Conservation (phyloP, 2,329 filamentous ascomycete genomes). For the Lecanosticta acicola region DNA sequence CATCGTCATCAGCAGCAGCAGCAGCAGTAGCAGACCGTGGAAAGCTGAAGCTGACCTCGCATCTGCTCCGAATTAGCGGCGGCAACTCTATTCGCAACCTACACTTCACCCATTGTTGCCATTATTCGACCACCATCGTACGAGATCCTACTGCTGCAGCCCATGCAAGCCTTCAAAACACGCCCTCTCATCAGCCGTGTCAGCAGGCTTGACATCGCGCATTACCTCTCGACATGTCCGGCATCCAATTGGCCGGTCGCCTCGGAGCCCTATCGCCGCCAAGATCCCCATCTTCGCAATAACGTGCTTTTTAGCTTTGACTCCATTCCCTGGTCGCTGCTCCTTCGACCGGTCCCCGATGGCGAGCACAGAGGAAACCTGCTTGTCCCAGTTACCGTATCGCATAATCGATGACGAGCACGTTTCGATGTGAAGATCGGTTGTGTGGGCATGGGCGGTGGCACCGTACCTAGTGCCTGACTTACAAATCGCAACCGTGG, state of each 20-base stretch:
- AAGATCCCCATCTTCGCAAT: background rate
- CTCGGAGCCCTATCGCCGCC: background rate
- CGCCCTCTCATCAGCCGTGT: background rate
- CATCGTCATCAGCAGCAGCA: too few relatives aligned
- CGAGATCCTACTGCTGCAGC: background rate
- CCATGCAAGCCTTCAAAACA: background rate
- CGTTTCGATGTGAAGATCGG: constrained; percentile 12
- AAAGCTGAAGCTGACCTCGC: too few relatives aligned
- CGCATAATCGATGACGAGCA: constrained; percentile 18
- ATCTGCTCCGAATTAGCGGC: background rate
- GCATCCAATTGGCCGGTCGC: too few relatives aligned
- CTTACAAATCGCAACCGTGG: too few relatives aligned
- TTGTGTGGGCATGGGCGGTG: background rate
- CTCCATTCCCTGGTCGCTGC: background rate
- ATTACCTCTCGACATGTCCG: background rate
- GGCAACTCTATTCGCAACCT: background rate
- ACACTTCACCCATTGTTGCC: background rate
- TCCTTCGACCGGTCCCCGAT: background rate
- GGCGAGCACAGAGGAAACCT: background rate
- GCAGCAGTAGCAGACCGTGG: too few relatives aligned
- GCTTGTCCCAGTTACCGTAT: background rate
- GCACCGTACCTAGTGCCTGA: too few relatives aligned
- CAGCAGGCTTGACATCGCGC: background rate
- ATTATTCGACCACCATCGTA: background rate
- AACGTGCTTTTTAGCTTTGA: background rate